phyloP scores from a whole-genome alignment of 2,329 filamentous ascomycete genomes.

The Trichoderma guizhouense region DNA sequence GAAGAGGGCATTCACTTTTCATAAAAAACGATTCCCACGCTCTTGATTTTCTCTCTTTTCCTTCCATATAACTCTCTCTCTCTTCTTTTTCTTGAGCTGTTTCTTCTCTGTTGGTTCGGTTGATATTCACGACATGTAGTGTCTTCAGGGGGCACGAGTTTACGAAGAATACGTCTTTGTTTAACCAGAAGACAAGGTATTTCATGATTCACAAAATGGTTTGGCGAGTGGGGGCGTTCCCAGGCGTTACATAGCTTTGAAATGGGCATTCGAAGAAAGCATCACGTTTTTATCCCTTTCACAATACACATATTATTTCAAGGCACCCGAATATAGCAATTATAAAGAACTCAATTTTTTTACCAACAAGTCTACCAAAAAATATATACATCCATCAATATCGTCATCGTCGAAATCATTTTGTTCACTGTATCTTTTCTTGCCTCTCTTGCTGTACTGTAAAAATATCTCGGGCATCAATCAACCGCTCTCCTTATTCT shows the following conservation, averaged over 20 bases:
- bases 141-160: not conserved
- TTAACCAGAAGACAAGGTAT: not conserved
- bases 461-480: not conserved
- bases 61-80: not conserved
- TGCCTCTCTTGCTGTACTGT: not conserved
- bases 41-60: not conserved
- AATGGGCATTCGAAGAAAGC: not conserved
- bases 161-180: not conserved
- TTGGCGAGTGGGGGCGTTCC: conserved; percentile 10
- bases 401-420: not conserved
- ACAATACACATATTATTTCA: not conserved
- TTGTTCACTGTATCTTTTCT: conserved; percentile 1
- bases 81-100: not conserved
- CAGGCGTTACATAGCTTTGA: not conserved
- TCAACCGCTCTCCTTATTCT: not conserved
- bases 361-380: not conserved
- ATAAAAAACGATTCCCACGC: conserved; percentile 35
- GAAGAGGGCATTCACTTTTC: conserved; percentile 91
- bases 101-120: not conserved
- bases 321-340: not conserved
- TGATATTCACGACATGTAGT: not conserved
- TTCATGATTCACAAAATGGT: conserved; percentile 2
- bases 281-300: not conserved
- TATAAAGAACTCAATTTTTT: not conserved
- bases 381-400: not conserved